Percentiles rank a stretch among this genome's conserved stretches.
phyloP scores from a whole-genome alignment of 2,329 filamentous ascomycete species.

The Penicillium sp. region DNA sequence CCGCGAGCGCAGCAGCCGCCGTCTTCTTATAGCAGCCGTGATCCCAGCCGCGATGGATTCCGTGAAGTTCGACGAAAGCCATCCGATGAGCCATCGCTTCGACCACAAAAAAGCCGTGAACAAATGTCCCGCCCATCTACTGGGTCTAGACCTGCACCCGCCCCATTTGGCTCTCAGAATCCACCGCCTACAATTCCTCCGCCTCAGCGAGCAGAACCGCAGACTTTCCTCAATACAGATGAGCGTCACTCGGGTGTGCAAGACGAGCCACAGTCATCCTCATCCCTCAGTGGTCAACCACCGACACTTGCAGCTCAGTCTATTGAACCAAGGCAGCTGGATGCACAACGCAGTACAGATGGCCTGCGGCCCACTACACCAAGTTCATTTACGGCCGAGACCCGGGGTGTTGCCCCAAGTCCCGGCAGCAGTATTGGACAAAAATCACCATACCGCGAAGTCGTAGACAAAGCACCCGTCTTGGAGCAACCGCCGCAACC shows the following conservation, averaged over 20 bases:
- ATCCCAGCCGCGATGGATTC: constrained; percentile 43
- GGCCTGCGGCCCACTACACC: constrained; percentile 36
- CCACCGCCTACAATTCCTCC: constrained; percentile 27
- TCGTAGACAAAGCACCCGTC: constrained; percentile 35
- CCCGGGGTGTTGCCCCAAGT: constrained; percentile 21
- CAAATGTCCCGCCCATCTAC: constrained; percentile 44
- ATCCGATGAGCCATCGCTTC: constrained; percentile 42
- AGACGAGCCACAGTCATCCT: constrained; percentile 29
- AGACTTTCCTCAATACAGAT: constrained; percentile 25
- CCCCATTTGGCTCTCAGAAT: constrained; percentile 34
- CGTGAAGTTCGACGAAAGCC: constrained; percentile 36
- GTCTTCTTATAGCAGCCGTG: constrained; percentile 36
- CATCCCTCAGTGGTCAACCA: constrained; percentile 33
- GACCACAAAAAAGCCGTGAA: constrained; percentile 45
- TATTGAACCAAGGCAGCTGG: constrained; percentile 16
- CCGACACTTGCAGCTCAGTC: constrained; percentile 18
- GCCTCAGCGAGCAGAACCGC: constrained; percentile 30
- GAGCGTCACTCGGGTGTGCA: constrained; percentile 21
- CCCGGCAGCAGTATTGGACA: constrained; percentile 33
- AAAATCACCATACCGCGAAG: constrained; percentile 35
- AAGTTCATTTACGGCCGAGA: constrained; percentile 30
- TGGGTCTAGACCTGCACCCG: constrained; percentile 38
- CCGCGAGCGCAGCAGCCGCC: constrained; percentile 24
- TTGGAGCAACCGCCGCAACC: constrained; percentile 13
- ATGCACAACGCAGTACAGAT: constrained; percentile 31